phyloP scores from a whole-genome alignment of 2,329 filamentous ascomycete species.

The Blumeria graminis region DNA sequence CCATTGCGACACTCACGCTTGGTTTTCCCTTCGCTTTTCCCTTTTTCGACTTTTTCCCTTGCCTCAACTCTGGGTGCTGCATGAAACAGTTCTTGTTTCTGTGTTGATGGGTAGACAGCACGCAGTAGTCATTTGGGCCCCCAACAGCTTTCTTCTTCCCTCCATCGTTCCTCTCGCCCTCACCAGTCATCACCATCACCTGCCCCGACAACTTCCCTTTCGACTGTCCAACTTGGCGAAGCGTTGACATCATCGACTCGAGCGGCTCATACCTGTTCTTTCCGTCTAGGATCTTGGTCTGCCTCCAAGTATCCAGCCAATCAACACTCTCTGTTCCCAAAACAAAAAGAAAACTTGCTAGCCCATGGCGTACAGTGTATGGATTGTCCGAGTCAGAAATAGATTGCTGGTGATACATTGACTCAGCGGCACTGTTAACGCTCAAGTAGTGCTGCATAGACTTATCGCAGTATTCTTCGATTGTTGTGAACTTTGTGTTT shows the following conservation, averaged over 20 bases:
- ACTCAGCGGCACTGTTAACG: background rate
- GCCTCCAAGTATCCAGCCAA: background rate
- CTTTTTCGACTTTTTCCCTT: too few species aligned
- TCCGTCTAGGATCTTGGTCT: background rate
- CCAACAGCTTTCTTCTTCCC: too few species aligned
- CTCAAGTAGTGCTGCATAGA: background rate
- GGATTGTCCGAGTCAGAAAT: background rate
- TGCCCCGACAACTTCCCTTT: too few species aligned
- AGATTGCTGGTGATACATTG: background rate
- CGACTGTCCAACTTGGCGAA: background rate
- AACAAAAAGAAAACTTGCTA: background rate
- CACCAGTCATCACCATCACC: too few species aligned
- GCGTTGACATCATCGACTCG: background rate
- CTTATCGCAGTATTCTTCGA: background rate
- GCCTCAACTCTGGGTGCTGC: too few species aligned
- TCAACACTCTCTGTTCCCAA: background rate
- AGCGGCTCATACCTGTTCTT: background rate
- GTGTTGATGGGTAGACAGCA: too few species aligned
- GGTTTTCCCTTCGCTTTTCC: too few species aligned
- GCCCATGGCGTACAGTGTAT: background rate
- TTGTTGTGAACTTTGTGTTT: too few species aligned
- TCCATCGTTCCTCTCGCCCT: too few species aligned
- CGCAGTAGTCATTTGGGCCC: too few species aligned
- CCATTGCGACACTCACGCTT: too few species aligned
- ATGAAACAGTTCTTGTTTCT: too few species aligned